Base-by-base conservation (phyloP, 768 basidiomycete genomes). In the Amanita brunnescens region DNA sequence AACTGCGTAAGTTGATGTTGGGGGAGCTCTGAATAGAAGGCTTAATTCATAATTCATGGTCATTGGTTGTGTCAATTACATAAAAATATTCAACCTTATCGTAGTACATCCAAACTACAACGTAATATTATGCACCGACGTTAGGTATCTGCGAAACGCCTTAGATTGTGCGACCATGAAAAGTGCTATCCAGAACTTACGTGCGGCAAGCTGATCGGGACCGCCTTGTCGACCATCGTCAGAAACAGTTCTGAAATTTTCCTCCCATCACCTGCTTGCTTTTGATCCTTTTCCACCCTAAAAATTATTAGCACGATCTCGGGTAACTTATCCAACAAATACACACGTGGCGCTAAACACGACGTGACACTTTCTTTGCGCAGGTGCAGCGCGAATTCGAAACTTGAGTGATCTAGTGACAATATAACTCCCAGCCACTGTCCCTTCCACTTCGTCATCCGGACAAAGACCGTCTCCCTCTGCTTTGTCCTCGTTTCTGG, bases 301-400 rank as follows among this genome's bases (percentile, higher is more conserved):
- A 1, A 41, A 45, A 3, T 23, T 16, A 5, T 26, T 16, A 41
- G 9, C 41, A 41, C 38, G 30, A 30, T 7, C 12, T 7, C 12
- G n/a, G 33, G 12, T 3, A n/a, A 6, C 18, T 18, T 30, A 21
- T 18, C 13, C 3, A 32, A 35, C n/a, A 7, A n/a, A 7, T 4
- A 44, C 56, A 14, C 32, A 63, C 62, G 56, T 59, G 20, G 60
- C 60, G 44, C 59, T 61, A 47, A 63, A 63, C 6, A 47, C 52
- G 37, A 59, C 57, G 20, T 58, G 56, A n/a, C 48, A 59, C 20
- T 59, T 44, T 26, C 35, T 55, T 42, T 64, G 57, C 1, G 61
- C 61, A 40, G 59, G 59, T 1, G 51, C 55, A 1, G 55, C 63
- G 14, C 63, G 61, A 37, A 64, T 58, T 42, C 59, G 56, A 33